These are phyloP conservation scores for Beauveria sp. DNA, from an alignment of 2,329 filamentous ascomycete species.

Conservation along the genomic window DNA sequence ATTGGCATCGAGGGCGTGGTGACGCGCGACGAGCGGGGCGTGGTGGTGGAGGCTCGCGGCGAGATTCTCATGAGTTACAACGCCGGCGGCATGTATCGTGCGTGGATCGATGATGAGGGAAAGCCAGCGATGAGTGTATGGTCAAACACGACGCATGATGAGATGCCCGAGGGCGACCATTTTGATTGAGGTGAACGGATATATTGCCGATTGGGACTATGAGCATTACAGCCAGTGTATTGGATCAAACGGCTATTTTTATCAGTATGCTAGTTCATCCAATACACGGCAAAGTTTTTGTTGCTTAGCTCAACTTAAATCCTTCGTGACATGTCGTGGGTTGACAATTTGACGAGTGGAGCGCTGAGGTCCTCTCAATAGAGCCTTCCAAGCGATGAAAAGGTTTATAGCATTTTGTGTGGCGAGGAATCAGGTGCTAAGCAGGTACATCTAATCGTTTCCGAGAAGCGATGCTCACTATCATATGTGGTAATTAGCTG, in stretches of 20 bases:
- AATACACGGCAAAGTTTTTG: no score
- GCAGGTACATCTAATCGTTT: no score
- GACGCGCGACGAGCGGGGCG: slow-evolving; percentile 34
- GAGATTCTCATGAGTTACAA: slow-evolving; percentile 72
- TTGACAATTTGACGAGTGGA: no score
- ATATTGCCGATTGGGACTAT: not conserved
- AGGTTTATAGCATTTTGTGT: no score
- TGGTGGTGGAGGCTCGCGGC: slow-evolving; percentile 32
- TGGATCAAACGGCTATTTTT: not conserved
- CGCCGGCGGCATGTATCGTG: slow-evolving; percentile 81
- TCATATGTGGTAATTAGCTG: no score
- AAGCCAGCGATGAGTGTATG: slow-evolving; percentile 43
- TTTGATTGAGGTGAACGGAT: not conserved
- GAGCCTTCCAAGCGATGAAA: no score
- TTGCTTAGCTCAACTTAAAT: no score
- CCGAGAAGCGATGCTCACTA: no score
- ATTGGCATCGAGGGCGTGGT: slow-evolving; percentile 66
- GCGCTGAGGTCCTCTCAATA: no score
- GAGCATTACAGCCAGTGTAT: not conserved
- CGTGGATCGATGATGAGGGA: slow-evolving; percentile 61
- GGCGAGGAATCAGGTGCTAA: no score
- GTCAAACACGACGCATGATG: slow-evolving; percentile 22
- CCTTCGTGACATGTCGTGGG: no score
- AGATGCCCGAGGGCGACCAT: slow-evolving; percentile 9
- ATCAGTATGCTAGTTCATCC: no score